Percentiles rank a stretch among this genome's conserved stretches.
Conservation (phyloP, 2,329 filamentous ascomycete genomes). For the Gaeumannomyces sp. region DNA sequence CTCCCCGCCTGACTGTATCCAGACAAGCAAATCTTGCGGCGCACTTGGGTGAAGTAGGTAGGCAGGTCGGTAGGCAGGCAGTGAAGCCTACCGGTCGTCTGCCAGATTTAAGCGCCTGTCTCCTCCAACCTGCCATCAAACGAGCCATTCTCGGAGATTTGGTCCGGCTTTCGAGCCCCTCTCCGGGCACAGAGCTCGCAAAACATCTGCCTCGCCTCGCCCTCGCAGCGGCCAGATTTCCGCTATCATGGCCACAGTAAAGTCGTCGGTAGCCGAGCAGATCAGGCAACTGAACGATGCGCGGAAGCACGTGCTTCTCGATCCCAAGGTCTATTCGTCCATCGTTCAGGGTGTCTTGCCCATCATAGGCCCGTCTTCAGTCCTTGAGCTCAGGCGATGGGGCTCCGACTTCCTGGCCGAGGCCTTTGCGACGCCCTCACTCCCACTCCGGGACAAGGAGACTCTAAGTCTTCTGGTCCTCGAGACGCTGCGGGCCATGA, state of each 20-base stretch:
- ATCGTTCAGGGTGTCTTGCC: constrained; percentile 92
- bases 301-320: constrained; percentile 79
- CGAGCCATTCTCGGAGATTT: too few relatives aligned
- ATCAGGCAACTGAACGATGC: constrained; percentile 85
- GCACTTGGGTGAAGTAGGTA: too few relatives aligned
- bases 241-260: constrained; percentile 15
- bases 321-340: constrained; percentile 82
- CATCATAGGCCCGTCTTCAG: constrained; percentile 70
- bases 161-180: neutral
- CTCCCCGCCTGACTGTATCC: neutral
- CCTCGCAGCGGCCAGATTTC: neutral
- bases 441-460: constrained; percentile 73
- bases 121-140: neutral
- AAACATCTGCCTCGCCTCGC: neutral
- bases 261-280: constrained; percentile 61
- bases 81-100: neutral
- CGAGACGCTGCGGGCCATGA: constrained; percentile 64
- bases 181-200: neutral
- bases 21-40: neutral
- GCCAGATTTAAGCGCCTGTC: neutral
- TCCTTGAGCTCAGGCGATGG: constrained; percentile 85
- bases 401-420: constrained; percentile 93
- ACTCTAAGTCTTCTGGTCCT: constrained; percentile 71
- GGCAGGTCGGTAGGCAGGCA: too few relatives aligned
- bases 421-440: constrained; percentile 86